Percentiles rank a stretch among this genome's conserved stretches.
These are phyloP conservation scores for Trifolium subterraneum DNA, from an alignment of 306 rosid genomes.

Conservation along the genomic window DNA sequence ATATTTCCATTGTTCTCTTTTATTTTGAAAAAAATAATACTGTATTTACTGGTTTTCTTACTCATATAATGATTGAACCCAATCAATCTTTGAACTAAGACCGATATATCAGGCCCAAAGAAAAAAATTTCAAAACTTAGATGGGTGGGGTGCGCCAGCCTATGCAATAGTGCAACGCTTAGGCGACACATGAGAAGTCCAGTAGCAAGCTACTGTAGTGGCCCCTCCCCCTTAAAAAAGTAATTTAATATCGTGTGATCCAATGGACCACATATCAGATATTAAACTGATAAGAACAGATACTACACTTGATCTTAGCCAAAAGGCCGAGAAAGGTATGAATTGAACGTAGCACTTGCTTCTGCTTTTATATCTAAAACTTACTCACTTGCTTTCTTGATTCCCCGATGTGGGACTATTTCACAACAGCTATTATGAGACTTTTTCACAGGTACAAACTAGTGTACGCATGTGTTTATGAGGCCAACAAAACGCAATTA, in stretches of 20 bases:
- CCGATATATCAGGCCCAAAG: too few species aligned
- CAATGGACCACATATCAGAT: background rate
- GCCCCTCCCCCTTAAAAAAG: background rate
- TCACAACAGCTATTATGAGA: background rate
- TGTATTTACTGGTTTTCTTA: too few species aligned
- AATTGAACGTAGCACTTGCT: background rate
- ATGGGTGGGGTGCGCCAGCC: background rate
- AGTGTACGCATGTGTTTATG: background rate
- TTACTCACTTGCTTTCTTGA: background rate
- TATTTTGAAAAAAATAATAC: too few species aligned
- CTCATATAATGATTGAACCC: too few species aligned
- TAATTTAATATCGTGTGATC: background rate
- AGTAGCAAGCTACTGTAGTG: background rate
- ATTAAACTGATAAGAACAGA: background rate
- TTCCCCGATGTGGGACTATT: background rate
- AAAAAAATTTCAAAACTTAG: background rate
- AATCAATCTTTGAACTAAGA: too few species aligned
- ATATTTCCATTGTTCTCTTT: too few species aligned
- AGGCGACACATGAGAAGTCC: background rate
- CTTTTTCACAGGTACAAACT: background rate
- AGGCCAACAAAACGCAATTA: background rate
- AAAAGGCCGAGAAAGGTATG: background rate
- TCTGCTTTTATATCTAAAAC: too few species aligned
- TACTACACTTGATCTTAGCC: background rate
- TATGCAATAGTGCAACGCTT: background rate